These are phyloP conservation scores for Penicillium olsonii DNA, from an alignment of 2,329 filamentous ascomycete species.

Conservation along the genomic window DNA sequence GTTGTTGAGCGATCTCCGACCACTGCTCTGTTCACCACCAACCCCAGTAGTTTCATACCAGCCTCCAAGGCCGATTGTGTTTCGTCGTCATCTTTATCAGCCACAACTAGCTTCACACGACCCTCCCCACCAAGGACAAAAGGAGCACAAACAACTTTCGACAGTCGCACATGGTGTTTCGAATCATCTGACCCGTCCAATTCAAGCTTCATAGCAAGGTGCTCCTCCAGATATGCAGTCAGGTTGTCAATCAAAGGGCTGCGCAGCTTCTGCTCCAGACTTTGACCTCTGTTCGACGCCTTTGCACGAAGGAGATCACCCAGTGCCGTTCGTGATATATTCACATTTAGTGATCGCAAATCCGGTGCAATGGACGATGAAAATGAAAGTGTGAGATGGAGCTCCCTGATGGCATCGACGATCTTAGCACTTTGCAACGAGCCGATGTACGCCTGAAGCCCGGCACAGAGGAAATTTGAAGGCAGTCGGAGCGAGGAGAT, in stretches of 20 bases:
- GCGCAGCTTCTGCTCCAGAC: slow-evolving; percentile 12
- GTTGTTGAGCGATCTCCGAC: slow-evolving; percentile 21
- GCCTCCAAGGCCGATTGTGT: slow-evolving; percentile 27
- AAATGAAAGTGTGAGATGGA: slow-evolving; percentile 44
- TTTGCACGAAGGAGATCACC: slow-evolving; percentile 20
- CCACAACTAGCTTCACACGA: slow-evolving; percentile 39
- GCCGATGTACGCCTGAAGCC: slow-evolving; percentile 43
- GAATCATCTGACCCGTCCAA: slow-evolving; percentile 20
- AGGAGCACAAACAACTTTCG: slow-evolving; percentile 40
- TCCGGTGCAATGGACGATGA: slow-evolving; percentile 35
- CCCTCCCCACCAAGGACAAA: slow-evolving; percentile 44
- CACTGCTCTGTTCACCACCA: slow-evolving; percentile 33
- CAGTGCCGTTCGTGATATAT: slow-evolving; percentile 33
- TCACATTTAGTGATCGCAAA: slow-evolving; percentile 37
- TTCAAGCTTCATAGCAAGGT: slow-evolving; percentile 44
- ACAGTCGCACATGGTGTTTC: slow-evolving; percentile 35
- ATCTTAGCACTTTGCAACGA: slow-evolving; percentile 13
- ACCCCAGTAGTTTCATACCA: slow-evolving; percentile 34
- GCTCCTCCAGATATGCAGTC: slow-evolving; percentile 37
- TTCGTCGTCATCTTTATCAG: slow-evolving; percentile 13
- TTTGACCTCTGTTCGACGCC: background rate
- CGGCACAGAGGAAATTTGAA: slow-evolving; percentile 47
- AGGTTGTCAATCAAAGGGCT: slow-evolving; percentile 25
- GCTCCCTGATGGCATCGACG: slow-evolving; percentile 38
- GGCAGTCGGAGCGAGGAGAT: slow-evolving; percentile 47